A percentile compares a stretch with the other conserved stretches of the same genome.
Evolutionary conservation across 2,329 filamentous ascomycete genomes (phyloP).

Genomic region (Blumeria graminis): DNA sequence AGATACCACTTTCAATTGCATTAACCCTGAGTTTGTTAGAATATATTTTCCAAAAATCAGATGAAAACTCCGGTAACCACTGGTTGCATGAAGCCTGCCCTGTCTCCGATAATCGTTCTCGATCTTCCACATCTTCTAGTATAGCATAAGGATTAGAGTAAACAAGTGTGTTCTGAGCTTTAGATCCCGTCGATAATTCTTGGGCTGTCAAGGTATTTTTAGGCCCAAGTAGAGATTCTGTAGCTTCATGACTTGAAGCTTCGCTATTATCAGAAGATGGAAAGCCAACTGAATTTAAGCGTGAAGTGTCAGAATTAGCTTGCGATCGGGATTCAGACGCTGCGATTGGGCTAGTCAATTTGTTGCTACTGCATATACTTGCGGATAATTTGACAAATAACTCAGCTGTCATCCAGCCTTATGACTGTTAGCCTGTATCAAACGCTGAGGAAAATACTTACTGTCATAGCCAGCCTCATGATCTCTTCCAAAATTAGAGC

Average conservation of each 20-base stretch:
- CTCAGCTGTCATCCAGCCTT: constrained; percentile 20
- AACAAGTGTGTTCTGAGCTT: neutral
- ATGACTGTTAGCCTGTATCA: neutral
- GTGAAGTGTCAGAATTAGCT: neutral
- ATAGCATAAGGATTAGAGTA: neutral
- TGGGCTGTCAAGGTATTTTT: neutral
- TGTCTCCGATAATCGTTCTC: neutral
- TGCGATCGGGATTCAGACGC: neutral
- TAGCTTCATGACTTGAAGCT: neutral
- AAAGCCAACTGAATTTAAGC: neutral
- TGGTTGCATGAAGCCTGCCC: constrained; percentile 1
- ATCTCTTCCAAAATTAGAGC: constrained; percentile 6
- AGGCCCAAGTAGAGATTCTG: neutral
- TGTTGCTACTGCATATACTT: constrained; percentile 7
- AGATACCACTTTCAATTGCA: constrained; percentile 11
- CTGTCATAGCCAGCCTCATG: constrained; percentile 40
- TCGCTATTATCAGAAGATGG: neutral
- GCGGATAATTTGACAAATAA: constrained; percentile 17
- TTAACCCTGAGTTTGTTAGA: constrained; percentile 15
- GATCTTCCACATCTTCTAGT: neutral
- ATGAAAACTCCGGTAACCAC: constrained; percentile 7
- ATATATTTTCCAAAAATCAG: constrained; percentile 13
- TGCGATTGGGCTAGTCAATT: neutral
- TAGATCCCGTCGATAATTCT: neutral
- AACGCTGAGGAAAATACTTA: constrained; percentile 12